Percentiles rank a stretch among this genome's conserved stretches.
These are phyloP conservation scores for Leishmania aethiopica DNA, from an alignment of 208 protist genomes.

Conservation along the genomic window DNA sequence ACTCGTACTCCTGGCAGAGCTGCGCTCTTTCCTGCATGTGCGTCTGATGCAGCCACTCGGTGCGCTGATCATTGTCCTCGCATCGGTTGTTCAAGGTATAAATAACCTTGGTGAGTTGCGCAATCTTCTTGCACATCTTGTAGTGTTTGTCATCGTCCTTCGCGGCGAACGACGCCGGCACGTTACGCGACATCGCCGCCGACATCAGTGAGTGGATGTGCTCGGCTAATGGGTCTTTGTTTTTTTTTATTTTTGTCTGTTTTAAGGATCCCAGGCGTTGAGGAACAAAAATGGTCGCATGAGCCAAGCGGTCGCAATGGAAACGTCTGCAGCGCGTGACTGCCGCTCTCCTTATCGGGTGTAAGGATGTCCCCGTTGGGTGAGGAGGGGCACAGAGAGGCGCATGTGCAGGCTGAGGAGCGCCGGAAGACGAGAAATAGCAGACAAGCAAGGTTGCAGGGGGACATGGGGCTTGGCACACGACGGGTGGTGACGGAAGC, in stretches of 20 bases:
- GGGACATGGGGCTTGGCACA: background rate
- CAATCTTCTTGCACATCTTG: constrained; percentile 98
- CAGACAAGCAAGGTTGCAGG: background rate
- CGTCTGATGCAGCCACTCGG: constrained; percentile 51
- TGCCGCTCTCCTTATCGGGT: background rate
- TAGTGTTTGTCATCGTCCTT: constrained; percentile 85
- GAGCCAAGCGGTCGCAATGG: background rate
- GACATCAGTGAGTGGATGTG: background rate
- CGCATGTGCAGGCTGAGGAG: background rate
- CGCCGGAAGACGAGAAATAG: background rate
- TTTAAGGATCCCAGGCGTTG: background rate
- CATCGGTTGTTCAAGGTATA: constrained; percentile 96
- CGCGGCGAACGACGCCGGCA: background rate
- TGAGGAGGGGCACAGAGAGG: background rate
- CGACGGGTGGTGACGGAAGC: no score
- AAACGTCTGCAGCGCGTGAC: background rate
- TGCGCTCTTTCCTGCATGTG: constrained; percentile 89
- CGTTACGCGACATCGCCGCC: constrained; percentile 7
- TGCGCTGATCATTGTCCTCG: constrained; percentile 93
- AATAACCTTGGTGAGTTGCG: constrained; percentile 97
- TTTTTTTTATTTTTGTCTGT: background rate
- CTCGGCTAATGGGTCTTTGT: background rate
- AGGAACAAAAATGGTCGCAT: background rate
- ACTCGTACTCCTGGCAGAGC: constrained; percentile 78
- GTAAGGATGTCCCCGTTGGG: background rate